phyloP scores from a whole-genome alignment of 345 rosid genomes.

The Pelargonium nanum region DNA sequence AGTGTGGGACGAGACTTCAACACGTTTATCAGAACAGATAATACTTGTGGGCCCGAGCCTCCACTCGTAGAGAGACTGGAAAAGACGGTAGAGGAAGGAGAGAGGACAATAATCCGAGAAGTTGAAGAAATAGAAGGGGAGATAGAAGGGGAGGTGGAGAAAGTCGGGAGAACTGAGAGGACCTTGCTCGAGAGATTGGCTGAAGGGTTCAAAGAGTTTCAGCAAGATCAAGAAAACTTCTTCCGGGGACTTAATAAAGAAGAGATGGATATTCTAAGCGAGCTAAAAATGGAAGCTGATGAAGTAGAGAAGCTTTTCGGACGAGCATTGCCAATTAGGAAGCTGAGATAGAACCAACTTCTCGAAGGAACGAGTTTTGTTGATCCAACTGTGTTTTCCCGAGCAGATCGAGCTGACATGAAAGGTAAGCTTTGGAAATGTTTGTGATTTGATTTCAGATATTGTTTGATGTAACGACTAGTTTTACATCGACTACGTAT shows the following conservation, averaged over 20 bases:
- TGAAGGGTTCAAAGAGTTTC: slow-evolving; percentile 67
- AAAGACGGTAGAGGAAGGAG: slow-evolving; percentile 86
- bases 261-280: slow-evolving; percentile 61
- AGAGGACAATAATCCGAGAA: slow-evolving; percentile 51
- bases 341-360: slow-evolving; percentile 37
- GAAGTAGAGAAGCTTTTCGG: slow-evolving; percentile 81
- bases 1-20: slow-evolving; percentile 73
- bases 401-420: too few species aligned
- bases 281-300: slow-evolving; percentile 72
- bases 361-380: too few species aligned
- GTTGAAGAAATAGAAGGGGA: slow-evolving; percentile 51
- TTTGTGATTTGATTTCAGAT: too few species aligned
- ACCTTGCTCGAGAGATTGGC: slow-evolving; percentile 59
- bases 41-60: slow-evolving; percentile 85
- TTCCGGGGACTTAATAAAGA: slow-evolving; percentile 50
- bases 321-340: slow-evolving; percentile 51
- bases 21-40: slow-evolving; percentile 56
- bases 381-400: too few species aligned
- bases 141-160: slow-evolving; percentile 32
- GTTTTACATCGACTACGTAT: too few species aligned
- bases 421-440: too few species aligned
- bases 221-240: slow-evolving; percentile 56
- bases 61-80: slow-evolving; percentile 84
- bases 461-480: too few species aligned
- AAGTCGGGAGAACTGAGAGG: slow-evolving; percentile 56